Evolutionary conservation across 106 monocot genomes (phyloP).

Genomic region (Dendrobium catenatum): DNA sequence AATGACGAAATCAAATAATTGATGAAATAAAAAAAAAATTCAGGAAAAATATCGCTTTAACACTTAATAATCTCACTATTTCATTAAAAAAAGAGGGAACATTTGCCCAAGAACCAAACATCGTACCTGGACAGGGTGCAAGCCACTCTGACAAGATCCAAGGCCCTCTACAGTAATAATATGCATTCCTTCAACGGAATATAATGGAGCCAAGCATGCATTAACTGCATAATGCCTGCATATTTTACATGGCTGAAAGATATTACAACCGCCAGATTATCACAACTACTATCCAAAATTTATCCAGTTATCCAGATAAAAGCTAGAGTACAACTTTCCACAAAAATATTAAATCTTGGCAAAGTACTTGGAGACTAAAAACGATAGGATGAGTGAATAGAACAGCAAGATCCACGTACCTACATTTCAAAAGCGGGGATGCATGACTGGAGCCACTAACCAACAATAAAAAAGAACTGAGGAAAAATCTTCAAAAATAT

Average conservation of each 20-base stretch:
- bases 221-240: conserved; percentile 92
- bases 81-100: neutral
- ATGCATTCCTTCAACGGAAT: conserved; percentile 97
- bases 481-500: neutral
- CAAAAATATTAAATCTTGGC: neutral
- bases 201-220: conserved; percentile 91
- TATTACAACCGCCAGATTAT: neutral
- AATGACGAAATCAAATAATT: neutral
- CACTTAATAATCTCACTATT: neutral
- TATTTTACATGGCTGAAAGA: neutral
- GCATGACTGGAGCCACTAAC: neutral
- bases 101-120: neutral
- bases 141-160: conserved; percentile 48
- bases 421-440: neutral
- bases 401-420: neutral
- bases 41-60: neutral
- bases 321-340: neutral
- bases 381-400: neutral
- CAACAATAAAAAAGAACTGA: neutral
- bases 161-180: conserved; percentile 93
- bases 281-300: neutral
- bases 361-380: neutral
- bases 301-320: neutral
- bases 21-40: neutral
- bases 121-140: conserved; percentile 88